Percentiles rank a stretch among this genome's conserved stretches.
phyloP scores from a whole-genome alignment of 192 early-diverging fungal genomes.

The Rhizophagus clarus region DNA sequence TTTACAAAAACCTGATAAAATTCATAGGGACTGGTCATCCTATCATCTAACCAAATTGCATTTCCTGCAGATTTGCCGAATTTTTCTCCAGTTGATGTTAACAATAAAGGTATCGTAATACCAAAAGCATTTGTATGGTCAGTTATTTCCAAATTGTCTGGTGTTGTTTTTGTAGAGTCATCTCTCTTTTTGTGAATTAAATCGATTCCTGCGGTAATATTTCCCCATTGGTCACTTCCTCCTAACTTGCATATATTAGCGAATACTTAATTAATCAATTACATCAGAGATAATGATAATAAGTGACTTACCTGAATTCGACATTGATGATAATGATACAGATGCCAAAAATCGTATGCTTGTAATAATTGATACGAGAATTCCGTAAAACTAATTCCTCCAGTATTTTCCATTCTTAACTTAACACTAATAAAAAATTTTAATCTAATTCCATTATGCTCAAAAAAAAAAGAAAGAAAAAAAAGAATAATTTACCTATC shows the following conservation, averaged over 20 bases:
- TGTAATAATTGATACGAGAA: constrained; percentile 96
- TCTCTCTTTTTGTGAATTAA: constrained; percentile 72
- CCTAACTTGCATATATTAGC: constrained; percentile 63
- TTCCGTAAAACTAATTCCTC: constrained; percentile 95
- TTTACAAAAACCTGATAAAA: constrained; percentile 81
- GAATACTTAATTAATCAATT: not conserved
- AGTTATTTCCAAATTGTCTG: constrained; percentile 17
- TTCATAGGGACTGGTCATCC: constrained; percentile 78
- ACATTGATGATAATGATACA: constrained; percentile 67
- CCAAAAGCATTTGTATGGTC: constrained; percentile 68
- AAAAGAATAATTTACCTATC: constrained; percentile 61
- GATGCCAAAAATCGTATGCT: constrained; percentile 90
- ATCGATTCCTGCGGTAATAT: constrained; percentile 92
- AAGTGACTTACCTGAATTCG: constrained; percentile 58
- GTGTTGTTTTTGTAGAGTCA: constrained; percentile 8
- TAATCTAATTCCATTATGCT: not conserved
- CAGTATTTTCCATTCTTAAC: constrained; percentile 70
- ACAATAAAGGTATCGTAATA: constrained; percentile 84
- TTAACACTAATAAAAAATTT: constrained; percentile 61
- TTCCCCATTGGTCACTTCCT: constrained; percentile 98
- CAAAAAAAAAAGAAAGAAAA: not conserved
- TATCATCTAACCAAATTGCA: constrained; percentile 89
- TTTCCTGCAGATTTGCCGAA: constrained; percentile 98
- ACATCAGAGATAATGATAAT: too few relatives aligned
- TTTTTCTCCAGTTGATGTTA: constrained; percentile 88